A percentile compares a stretch with the other conserved stretches of the same genome.
These are phyloP conservation scores for Candida taoyuanica DNA, from an alignment of 805 yeast genomes.

Conservation along the genomic window DNA sequence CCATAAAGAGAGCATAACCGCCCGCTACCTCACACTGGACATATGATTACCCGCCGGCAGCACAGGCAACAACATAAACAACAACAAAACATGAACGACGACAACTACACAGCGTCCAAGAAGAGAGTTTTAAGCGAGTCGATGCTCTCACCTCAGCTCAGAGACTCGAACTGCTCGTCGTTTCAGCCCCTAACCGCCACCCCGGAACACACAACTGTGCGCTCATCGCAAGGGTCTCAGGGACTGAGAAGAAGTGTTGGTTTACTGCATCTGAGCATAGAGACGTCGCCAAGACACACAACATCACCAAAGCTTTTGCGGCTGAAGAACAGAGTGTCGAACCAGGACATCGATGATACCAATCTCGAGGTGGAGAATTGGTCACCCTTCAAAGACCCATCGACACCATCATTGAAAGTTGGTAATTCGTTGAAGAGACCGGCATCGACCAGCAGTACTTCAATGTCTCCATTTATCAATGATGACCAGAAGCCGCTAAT, in stretches of 20 bases:
- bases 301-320: conserved; percentile 23
- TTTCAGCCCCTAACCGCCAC: conserved; percentile 16
- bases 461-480: conserved; percentile 26
- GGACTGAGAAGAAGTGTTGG: conserved; percentile 50
- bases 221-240: conserved; percentile 27
- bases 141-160: conserved; percentile 26
- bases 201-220: conserved; percentile 20
- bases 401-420: conserved; percentile 21
- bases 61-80: conserved; percentile 5
- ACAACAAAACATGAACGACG: conserved; percentile 2
- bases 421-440: conserved; percentile 25
- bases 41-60: conserved; percentile 20
- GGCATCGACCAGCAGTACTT: conserved; percentile 25
- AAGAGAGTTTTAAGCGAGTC: conserved; percentile 25
- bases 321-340: conserved; percentile 18
- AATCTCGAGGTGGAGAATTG: conserved; percentile 27
- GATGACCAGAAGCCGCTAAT: conserved; percentile 25
- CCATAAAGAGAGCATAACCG: no score
- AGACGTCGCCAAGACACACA: conserved; percentile 28
- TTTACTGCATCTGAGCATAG: conserved; percentile 44
- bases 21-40: no score
- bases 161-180: conserved; percentile 13
- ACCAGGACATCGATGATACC: conserved; percentile 19
- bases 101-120: conserved; percentile 13
- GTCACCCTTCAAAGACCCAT: conserved; percentile 29